phyloP scores from a whole-genome alignment of 148 eudicot genomes.

The Camellia sinensis region DNA sequence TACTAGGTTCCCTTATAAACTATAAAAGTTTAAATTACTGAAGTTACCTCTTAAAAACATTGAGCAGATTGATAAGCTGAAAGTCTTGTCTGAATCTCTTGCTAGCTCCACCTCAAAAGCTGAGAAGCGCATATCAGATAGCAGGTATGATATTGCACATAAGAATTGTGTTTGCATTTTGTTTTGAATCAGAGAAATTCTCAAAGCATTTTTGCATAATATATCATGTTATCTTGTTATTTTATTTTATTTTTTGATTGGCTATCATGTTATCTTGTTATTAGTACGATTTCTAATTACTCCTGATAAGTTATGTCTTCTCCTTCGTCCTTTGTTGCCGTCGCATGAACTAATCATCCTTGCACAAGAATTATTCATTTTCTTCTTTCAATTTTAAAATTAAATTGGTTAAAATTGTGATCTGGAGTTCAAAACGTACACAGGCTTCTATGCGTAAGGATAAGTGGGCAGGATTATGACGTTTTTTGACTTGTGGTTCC shows the following conservation, averaged over 20 bases:
- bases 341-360: constrained; percentile 6
- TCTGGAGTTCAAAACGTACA: background rate
- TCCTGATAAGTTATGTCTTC: background rate
- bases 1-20: constrained; percentile 3
- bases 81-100: constrained; percentile 85
- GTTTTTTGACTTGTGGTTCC: background rate
- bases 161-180: background rate
- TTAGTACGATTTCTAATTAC: constrained; percentile 1
- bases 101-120: constrained; percentile 77
- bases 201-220: background rate
- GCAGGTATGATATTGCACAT: constrained; percentile 50
- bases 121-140: constrained; percentile 80
- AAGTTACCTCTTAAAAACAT: background rate
- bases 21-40: constrained; percentile 11
- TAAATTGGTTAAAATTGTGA: background rate
- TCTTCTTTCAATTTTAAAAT: background rate
- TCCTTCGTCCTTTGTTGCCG: background rate
- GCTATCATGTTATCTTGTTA: background rate
- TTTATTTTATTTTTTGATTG: too few relatives aligned
- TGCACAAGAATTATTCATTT: background rate
- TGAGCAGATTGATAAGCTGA: constrained; percentile 86
- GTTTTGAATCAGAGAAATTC: constrained; percentile 4
- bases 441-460: background rate
- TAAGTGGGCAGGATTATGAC: background rate
- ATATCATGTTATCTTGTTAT: background rate